phyloP scores from a whole-genome alignment of 371 early-diverging fungal genomes.

The Apophysomyces trapeziformis region DNA sequence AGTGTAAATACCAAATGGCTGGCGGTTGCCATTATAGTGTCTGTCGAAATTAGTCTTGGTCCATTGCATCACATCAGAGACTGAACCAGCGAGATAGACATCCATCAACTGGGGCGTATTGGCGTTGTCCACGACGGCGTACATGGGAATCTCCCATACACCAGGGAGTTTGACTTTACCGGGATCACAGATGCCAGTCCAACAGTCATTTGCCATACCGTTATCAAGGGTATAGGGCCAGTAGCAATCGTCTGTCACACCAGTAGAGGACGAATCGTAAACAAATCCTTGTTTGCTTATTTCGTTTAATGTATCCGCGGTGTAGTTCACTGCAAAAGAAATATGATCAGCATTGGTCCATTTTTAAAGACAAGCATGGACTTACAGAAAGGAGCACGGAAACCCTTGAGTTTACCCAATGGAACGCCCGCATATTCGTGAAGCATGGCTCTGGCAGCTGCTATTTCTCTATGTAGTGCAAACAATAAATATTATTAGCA shows the following conservation, averaged over 20 bases:
- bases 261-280: conserved; percentile 71
- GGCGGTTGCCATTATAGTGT: conserved; percentile 68
- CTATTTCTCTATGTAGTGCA: conserved; percentile 54
- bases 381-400: conserved; percentile 73
- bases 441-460: conserved; percentile 58
- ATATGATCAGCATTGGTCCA: background rate
- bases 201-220: conserved; percentile 75
- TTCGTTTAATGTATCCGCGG: conserved; percentile 56
- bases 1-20: conserved; percentile 72
- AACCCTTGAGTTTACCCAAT: conserved; percentile 67
- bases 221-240: conserved; percentile 83
- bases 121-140: conserved; percentile 50
- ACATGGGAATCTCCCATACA: conserved; percentile 80
- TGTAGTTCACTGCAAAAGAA: conserved; percentile 57
- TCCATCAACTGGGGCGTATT: conserved; percentile 69
- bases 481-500: background rate
- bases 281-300: conserved; percentile 63
- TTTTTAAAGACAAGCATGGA: conserved; percentile 4
- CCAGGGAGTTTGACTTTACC: conserved; percentile 55
- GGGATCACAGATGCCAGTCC: conserved; percentile 62
- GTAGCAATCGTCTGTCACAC: conserved; percentile 52
- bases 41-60: conserved; percentile 64
- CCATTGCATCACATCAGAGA: conserved; percentile 54
- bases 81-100: conserved; percentile 62
- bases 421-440: conserved; percentile 70